phyloP scores from a whole-genome alignment of 139 green algal genomes.

The Chlorella ohadii region DNA sequence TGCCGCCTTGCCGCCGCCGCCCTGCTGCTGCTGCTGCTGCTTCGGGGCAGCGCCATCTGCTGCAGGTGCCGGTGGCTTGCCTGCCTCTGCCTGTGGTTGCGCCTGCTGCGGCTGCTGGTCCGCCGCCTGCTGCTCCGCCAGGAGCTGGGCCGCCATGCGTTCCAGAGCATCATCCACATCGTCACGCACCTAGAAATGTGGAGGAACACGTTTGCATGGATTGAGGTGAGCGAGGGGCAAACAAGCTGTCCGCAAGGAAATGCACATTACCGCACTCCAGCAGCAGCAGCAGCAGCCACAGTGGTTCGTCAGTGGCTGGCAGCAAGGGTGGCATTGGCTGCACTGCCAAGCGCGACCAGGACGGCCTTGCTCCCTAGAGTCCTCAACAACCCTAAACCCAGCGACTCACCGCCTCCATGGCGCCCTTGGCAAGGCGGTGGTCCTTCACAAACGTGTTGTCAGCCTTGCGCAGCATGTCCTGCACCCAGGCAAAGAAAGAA shows the following conservation, averaged over 20 bases:
- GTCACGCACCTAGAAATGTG: not conserved
- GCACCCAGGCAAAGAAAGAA: too few relatives aligned
- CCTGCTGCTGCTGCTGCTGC: not conserved
- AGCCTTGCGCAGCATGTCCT: slow-evolving; percentile 79
- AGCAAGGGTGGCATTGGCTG: too few relatives aligned
- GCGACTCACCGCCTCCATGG: slow-evolving; percentile 33
- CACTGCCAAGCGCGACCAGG: too few relatives aligned
- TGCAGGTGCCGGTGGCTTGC: not conserved
- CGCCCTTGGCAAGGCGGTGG: slow-evolving; percentile 48
- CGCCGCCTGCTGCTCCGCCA: not conserved
- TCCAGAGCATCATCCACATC: slow-evolving; percentile 28
- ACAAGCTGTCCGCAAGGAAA: too few relatives aligned
- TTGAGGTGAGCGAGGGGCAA: too few relatives aligned
- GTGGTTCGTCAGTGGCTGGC: too few relatives aligned
- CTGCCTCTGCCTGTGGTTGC: not conserved
- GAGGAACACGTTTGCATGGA: too few relatives aligned
- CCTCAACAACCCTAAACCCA: too few relatives aligned
- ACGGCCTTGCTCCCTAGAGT: too few relatives aligned
- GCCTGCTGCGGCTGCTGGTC: not conserved
- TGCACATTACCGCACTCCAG: too few relatives aligned
- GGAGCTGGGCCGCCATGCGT: slow-evolving; percentile 12
- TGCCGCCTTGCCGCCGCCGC: not conserved
- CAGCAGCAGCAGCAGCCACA: too few relatives aligned
- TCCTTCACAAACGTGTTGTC: slow-evolving; percentile 87
- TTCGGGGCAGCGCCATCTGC: too few relatives aligned